Conservation (phyloP, 768 basidiomycete species). For the Lactarius quietus region DNA sequence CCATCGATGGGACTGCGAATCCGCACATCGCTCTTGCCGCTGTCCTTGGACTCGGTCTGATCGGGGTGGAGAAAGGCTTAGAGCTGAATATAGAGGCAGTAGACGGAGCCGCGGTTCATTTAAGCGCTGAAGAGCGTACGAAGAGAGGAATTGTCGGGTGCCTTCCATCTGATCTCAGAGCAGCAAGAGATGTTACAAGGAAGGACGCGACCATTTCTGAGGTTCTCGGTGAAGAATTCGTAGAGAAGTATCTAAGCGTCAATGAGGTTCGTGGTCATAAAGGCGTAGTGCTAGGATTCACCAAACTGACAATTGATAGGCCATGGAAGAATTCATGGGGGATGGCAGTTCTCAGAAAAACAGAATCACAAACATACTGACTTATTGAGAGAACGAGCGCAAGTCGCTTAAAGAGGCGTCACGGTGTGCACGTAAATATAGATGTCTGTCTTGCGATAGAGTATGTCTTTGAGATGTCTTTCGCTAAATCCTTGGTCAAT, state of each 20-base stretch:
- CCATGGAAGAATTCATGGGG: conserved; percentile 19
- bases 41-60: conserved; percentile 50
- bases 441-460: not conserved
- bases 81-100: conserved; percentile 41
- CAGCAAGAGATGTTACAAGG: conserved; percentile 43
- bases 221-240: conserved; percentile 46
- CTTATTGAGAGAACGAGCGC: conserved; percentile 14
- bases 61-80: conserved; percentile 43
- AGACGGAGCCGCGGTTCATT: conserved; percentile 36
- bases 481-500: no score
- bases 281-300: not conserved
- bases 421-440: not conserved
- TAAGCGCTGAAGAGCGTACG: conserved; percentile 44
- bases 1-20: conserved; percentile 61
- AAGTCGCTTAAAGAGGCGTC: not conserved
- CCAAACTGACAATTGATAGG: conserved; percentile 9
- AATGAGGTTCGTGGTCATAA: conserved; percentile 41
- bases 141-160: conserved; percentile 48
- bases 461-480: not conserved
- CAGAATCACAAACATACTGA: conserved; percentile 4
- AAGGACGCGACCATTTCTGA: conserved; percentile 38
- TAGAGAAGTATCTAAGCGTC: conserved; percentile 44
- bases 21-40: conserved; percentile 58
- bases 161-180: conserved; percentile 48
- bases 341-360: not conserved